Evolutionary conservation across 1,284 basidiomycete genomes (phyloP).

Genomic region (Gastroboletus turbinatus): DNA sequence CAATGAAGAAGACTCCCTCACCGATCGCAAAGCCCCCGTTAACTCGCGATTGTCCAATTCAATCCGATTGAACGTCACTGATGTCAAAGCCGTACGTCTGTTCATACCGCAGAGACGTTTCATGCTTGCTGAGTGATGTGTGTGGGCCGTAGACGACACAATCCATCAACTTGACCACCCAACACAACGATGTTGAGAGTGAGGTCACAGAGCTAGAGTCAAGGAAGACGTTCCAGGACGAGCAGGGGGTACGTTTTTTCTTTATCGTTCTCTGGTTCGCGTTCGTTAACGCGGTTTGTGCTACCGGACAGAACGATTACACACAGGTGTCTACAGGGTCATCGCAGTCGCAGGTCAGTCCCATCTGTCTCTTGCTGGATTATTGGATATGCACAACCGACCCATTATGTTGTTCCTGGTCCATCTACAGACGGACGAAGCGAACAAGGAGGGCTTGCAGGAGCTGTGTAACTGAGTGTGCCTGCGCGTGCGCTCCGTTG

Average conservation of each 20-base stretch:
- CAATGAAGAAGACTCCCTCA: constrained; percentile 35
- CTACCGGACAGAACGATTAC: constrained; percentile 15
- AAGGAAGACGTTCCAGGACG: constrained; percentile 19
- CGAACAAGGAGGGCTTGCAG: constrained; percentile 16
- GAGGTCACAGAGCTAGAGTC: constrained; percentile 13
- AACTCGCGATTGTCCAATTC: constrained; percentile 1
- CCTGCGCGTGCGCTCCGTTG: background rate
- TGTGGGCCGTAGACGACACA: constrained; percentile 14
- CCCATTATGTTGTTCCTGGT: background rate
- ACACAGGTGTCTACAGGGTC: constrained; percentile 20
- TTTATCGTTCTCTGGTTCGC: background rate
- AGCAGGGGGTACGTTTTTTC: constrained; percentile 7
- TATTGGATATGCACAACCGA: background rate
- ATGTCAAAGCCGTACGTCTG: constrained; percentile 21
- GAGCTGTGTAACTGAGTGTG: background rate
- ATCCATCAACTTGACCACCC: constrained; percentile 15
- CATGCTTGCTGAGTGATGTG: background rate
- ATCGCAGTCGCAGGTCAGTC: constrained; percentile 22
- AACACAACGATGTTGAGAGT: constrained; percentile 7
- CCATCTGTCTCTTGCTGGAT: too few relatives aligned
- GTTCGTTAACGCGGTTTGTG: background rate
- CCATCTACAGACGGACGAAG: constrained; percentile 12
- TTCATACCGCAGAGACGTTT: background rate
- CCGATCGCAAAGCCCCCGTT: background rate
- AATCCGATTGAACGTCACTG: constrained; percentile 17